Evolutionary conservation across 2,329 filamentous ascomycete genomes (phyloP).

Genomic region (Curvularia sp.): DNA sequence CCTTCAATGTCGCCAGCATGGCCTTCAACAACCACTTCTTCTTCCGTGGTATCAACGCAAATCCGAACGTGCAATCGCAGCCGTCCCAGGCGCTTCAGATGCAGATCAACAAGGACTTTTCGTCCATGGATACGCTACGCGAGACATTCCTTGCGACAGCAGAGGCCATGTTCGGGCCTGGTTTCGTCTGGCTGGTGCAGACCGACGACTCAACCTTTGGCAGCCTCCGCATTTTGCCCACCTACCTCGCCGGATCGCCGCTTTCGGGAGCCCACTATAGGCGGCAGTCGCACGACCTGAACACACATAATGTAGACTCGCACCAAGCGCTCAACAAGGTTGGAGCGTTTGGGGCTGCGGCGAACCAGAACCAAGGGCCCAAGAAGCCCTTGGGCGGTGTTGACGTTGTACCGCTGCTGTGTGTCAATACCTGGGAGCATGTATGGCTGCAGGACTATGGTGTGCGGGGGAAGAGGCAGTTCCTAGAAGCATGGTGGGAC

Average conservation of each 20-base stretch:
- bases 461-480: conserved; percentile 75
- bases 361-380: conserved; percentile 35
- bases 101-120: conserved; percentile 74
- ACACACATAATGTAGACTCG: conserved; percentile 58
- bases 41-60: conserved; percentile 65
- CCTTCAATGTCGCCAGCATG: conserved; percentile 98
- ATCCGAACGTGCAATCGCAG: conserved; percentile 32
- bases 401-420: conserved; percentile 78
- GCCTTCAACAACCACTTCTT: conserved; percentile 90
- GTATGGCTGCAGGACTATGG: conserved; percentile 87
- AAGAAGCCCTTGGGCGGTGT: conserved; percentile 69
- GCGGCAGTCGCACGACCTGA: conserved; percentile 71
- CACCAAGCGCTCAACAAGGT: conserved; percentile 46
- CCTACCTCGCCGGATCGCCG: conserved; percentile 90
- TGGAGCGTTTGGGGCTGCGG: conserved; percentile 49
- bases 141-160: conserved; percentile 82
- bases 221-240: conserved; percentile 74
- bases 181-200: conserved; percentile 92
- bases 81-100: conserved; percentile 60
- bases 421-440: conserved; percentile 97
- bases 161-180: conserved; percentile 91
- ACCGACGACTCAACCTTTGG: conserved; percentile 54
- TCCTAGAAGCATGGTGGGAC: conserved; percentile 84
- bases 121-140: conserved; percentile 81
- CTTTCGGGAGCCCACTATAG: conserved; percentile 86